Evolutionary conservation across 1,284 basidiomycete species (phyloP).

Genomic region (Cryptococcus jaspeensis): DNA sequence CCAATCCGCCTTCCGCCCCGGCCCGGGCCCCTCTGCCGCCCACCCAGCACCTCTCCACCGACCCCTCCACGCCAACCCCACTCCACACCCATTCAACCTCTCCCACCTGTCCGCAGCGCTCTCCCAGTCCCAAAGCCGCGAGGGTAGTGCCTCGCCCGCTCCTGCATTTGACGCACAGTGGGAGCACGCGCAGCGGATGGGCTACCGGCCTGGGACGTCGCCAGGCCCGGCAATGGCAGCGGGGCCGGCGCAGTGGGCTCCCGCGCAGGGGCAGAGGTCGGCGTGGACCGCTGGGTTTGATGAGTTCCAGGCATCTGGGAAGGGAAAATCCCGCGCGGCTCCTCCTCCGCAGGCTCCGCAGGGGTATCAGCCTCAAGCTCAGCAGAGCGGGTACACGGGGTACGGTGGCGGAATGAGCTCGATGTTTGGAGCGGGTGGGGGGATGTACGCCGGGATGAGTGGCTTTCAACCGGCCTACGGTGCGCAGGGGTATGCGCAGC

Average conservation of each 20-base stretch:
- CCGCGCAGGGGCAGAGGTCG: conserved; percentile 16
- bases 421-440: too few species aligned
- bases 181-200: conserved; percentile 5
- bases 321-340: not conserved
- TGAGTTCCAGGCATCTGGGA: not conserved
- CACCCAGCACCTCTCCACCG: conserved; percentile 7
- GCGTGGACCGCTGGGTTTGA: conserved; percentile 8
- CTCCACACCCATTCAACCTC: conserved; percentile 47
- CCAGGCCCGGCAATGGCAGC: too few species aligned
- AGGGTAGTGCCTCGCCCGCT: not conserved
- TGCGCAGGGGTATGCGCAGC: too few species aligned
- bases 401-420: too few species aligned
- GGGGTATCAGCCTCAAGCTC: conserved; percentile 1
- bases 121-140: conserved; percentile 8
- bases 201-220: too few species aligned
- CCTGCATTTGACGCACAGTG: conserved; percentile 16
- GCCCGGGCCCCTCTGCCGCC: not conserved
- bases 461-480: too few species aligned
- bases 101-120: conserved; percentile 44
- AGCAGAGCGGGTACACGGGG: not conserved
- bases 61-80: conserved; percentile 14
- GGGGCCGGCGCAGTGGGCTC: conserved; percentile 12
- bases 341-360: not conserved
- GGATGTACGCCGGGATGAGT: too few species aligned
- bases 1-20: conserved; percentile 16